Evolutionary conservation across 176 grass and related monocot species (phyloP), one percentile per base, ranked within the genome.

Genomic region (Aegilops speltoides): DNA sequence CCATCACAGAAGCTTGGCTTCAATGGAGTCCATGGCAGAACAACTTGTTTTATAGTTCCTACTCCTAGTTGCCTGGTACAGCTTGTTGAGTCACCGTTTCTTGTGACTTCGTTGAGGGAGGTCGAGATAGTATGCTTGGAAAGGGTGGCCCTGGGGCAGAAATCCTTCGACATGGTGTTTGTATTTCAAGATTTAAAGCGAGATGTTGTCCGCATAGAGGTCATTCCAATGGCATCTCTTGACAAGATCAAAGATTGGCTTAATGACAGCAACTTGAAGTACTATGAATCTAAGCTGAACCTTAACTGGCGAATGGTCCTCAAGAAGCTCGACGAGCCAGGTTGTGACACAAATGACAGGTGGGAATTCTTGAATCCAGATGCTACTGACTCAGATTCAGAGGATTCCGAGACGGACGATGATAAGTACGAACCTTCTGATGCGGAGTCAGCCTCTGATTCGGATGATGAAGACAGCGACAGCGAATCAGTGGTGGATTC

Each of bases 51-150:
- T 84, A 98, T 95, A 72, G 90, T 95, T 80, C 96, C 96, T 56
- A 98, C 93, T 68, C 95, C 96, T 23, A 98, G 75, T 57, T 93
- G 96, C 77, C 82, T 94, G 86, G 96, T 95, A 10, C 91, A 98
- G 80, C 96, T 98, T 46, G 85, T 95, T 64, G 93, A 95, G 76
- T 88, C 66, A 7, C 96, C 93, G 17, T 93, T 93, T 77, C 81
- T 98, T n/a, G 96, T 98, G 70, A 93, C 93, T 45, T 91, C 86
- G 11, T 34, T 98, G 74, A 79, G 88, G 46, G 96, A 98, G 83
- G 95, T 98, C 37, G 96, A 98, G 81, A 98, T 98, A 85, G 93
- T 98, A 76, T 93, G 95, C 84, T 73, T 98, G 79, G 96, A 98
- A 74, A 91, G 96, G 68, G 96, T 98, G n/a, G 91, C 93, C 5